Evolutionary conservation across 192 early-diverging fungal species (phyloP).

Genomic region (Backusella sp.): DNA sequence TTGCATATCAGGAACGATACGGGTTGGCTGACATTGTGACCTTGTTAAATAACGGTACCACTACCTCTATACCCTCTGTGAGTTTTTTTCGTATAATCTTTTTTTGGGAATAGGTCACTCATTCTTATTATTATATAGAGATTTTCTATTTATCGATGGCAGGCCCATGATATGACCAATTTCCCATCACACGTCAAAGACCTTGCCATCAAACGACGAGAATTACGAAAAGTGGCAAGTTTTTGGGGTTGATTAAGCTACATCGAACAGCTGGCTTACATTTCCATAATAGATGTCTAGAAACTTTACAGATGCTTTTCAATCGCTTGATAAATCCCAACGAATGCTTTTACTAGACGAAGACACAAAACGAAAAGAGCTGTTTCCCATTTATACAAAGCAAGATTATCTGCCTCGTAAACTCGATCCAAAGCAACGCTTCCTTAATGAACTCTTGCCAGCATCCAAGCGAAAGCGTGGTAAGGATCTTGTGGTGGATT

Average conservation of each 20-base stretch:
- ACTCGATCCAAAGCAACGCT: slow-evolving; percentile 30
- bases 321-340: slow-evolving; percentile 2
- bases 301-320: slow-evolving; percentile 19
- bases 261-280: no score
- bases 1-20: slow-evolving; percentile 6
- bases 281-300: slow-evolving; percentile 17
- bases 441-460: background rate
- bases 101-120: no score
- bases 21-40: background rate
- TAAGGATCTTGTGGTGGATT: slow-evolving; percentile 16
- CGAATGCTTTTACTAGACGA: slow-evolving; percentile 7
- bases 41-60: background rate
- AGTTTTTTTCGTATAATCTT: background rate
- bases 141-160: slow-evolving; percentile 23
- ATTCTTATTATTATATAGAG: slow-evolving; percentile 19
- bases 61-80: slow-evolving; percentile 12
- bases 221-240: slow-evolving; percentile 35
- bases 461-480: background rate
- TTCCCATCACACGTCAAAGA: slow-evolving; percentile 44
- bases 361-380: background rate
- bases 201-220: slow-evolving; percentile 33
- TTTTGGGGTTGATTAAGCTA: no score
- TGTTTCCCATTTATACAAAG: background rate
- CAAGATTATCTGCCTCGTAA: background rate
- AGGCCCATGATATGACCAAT: slow-evolving; percentile 29